Conservation (phyloP, 2,329 filamentous ascomycete genomes). For the Colletotrichum zoysiae region DNA sequence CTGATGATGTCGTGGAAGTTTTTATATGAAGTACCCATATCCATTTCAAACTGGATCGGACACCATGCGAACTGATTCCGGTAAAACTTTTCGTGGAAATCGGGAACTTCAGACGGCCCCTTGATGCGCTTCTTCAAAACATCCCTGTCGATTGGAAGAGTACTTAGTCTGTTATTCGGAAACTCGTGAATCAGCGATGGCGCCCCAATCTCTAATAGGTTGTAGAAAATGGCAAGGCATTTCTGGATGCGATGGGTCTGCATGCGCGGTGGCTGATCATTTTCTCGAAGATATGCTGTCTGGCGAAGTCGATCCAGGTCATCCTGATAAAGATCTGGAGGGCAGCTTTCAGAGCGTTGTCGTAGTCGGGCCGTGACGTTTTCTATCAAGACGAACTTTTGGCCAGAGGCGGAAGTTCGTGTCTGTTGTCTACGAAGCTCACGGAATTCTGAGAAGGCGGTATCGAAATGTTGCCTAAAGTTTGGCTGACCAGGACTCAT, state of each 20-base stretch:
- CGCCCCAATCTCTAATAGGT: background rate
- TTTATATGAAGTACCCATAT: conserved; percentile 26
- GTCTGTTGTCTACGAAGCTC: background rate
- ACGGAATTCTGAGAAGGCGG: background rate
- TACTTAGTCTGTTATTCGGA: background rate
- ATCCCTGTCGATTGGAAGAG: background rate
- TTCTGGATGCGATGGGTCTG: background rate
- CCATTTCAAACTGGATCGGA: conserved; percentile 37
- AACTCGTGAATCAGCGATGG: conserved; percentile 2
- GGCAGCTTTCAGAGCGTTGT: background rate
- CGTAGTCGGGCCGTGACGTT: conserved; percentile 10
- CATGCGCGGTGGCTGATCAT: background rate
- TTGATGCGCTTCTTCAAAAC: background rate
- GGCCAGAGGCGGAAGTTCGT: background rate
- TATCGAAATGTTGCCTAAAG: background rate
- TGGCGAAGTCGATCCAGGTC: conserved; percentile 3
- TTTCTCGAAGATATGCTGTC: background rate
- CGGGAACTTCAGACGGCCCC: background rate
- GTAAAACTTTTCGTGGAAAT: conserved; percentile 18
- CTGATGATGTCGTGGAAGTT: conserved; percentile 36
- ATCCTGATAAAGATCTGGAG: background rate
- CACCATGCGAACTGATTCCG: conserved; percentile 41
- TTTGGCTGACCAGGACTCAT: background rate
- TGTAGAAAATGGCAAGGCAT: conserved; percentile 7
- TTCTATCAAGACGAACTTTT: background rate